phyloP scores from a whole-genome alignment of 1,284 basidiomycete species.

The Rhodotorula sp. region DNA sequence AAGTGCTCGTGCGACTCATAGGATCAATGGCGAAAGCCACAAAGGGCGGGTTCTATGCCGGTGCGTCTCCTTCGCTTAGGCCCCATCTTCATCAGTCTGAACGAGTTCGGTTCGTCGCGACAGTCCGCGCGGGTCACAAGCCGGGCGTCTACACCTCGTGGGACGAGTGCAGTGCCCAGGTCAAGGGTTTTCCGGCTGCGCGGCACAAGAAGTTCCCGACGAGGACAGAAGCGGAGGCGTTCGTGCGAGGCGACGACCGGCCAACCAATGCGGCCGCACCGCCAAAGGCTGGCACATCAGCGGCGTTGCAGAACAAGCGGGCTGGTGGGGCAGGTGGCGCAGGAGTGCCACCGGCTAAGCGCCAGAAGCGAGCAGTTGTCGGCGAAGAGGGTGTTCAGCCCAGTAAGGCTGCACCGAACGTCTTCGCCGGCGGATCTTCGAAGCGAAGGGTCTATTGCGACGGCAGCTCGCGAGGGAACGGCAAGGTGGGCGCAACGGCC shows the following conservation, averaged over 20 bases:
- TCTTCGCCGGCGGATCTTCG: no score
- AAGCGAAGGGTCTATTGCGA: constrained; percentile 63
- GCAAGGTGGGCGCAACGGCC: constrained; percentile 59
- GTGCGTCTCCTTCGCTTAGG: constrained; percentile 7
- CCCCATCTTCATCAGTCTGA: background rate
- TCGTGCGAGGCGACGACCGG: constrained; percentile 26
- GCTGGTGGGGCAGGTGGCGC: background rate
- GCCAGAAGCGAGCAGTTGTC: background rate
- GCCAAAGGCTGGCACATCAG: background rate
- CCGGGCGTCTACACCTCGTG: constrained; percentile 45
- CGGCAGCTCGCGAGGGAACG: constrained; percentile 76
- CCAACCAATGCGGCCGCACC: background rate
- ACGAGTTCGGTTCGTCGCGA: background rate
- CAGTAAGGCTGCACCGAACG: no score
- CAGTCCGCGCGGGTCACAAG: constrained; percentile 43
- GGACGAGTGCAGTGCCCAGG: constrained; percentile 59
- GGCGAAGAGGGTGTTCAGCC: no score
- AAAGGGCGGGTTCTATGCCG: constrained; percentile 36
- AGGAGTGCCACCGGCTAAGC: background rate
- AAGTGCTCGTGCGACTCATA: constrained; percentile 8
- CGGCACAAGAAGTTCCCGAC: constrained; percentile 64
- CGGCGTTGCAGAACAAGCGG: background rate
- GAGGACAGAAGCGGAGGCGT: constrained; percentile 56
- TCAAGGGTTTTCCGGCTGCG: constrained; percentile 59
- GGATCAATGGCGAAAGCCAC: constrained; percentile 14